Percentiles rank a stretch among this genome's conserved stretches.
phyloP scores from a whole-genome alignment of 371 early-diverging fungal genomes.

The Capillidium heterosporum region DNA sequence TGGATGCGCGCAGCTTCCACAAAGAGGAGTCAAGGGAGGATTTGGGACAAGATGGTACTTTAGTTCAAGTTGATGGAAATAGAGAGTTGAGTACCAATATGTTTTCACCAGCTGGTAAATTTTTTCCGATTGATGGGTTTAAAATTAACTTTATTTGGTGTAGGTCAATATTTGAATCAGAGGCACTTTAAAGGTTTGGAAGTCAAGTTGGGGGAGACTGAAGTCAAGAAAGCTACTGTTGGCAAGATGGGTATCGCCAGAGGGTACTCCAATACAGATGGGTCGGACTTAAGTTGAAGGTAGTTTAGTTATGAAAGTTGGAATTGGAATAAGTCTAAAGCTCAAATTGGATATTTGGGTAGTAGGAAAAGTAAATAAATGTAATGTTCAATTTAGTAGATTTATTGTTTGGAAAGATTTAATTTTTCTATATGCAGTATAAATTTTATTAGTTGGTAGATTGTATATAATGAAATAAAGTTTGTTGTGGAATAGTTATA shows the following conservation, averaged over 20 bases:
- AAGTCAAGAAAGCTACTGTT: constrained; percentile 43
- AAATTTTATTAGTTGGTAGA: too few relatives aligned
- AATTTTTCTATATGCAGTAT: too few relatives aligned
- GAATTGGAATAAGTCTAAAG: too few relatives aligned
- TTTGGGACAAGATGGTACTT: constrained; percentile 18
- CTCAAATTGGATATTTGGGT: too few relatives aligned
- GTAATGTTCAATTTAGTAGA: too few relatives aligned
- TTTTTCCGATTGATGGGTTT: neutral
- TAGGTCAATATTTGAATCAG: constrained; percentile 40
- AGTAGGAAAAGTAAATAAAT: too few relatives aligned
- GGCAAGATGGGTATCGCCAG: constrained; percentile 77
- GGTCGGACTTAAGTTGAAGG: too few relatives aligned
- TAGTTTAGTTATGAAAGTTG: too few relatives aligned
- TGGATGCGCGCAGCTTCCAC: constrained; percentile 24
- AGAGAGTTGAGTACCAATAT: constrained; percentile 42
- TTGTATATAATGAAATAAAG: too few relatives aligned
- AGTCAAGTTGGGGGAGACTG: constrained; percentile 39
- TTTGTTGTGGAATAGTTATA: too few relatives aligned
- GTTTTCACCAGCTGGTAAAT: constrained; percentile 57
- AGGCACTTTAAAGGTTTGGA: constrained; percentile 69
- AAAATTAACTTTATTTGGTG: neutral
- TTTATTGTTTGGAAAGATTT: too few relatives aligned
- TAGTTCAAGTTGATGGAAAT: constrained; percentile 29
- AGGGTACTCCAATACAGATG: constrained; percentile 41
- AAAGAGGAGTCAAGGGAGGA: constrained; percentile 5